Evolutionary conservation across 1,139 yeast genomes (phyloP), one percentile per base, ranked within the genome.

Genomic region (Suhomyces atakaporum): DNA sequence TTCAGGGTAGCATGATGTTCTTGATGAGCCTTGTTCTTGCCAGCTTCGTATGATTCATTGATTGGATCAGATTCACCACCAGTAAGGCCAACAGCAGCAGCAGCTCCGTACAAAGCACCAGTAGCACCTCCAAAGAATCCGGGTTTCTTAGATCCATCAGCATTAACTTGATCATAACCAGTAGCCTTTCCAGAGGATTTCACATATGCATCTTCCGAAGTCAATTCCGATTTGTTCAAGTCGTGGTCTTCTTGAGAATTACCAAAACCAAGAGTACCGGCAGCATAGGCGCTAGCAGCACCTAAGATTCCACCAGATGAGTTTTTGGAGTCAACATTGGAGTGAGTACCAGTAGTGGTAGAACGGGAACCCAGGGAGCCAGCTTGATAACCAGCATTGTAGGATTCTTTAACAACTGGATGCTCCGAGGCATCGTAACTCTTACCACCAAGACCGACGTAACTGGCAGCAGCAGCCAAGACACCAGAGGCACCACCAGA

Each of bases 71-170:
- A 41, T 9, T 43, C 35, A 24, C 40, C 38, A n/a, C 45, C 39
- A 21, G 41, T 36, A 11, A 39, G 42, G 4, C 60, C 62, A 27
- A 51, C 46, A 15, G 54, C 56, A 22, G 59, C 57, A 12, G 62
- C 61, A 8, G 58, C 60, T 8, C 55, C 60, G 15, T 53, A 53
- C 3, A 53, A 37, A n/a, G 58, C 60, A 16, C 50, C 46, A 11
- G 49, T 48, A 8, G 51, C 49, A 18, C 58, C 58, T 5, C 18
- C 37, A 26, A 28, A 34, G 19, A 27, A 18, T 43, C 54, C 12
- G 34, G 35, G 39, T 25, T 36, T 19, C 27, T 29, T 9, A 16
- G 38, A 35, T 4, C 35, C 31, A 21, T 36, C 32, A 5, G 36
- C 22, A 13, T 31, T 31, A n/a, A 27, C 33, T 27, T 36, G 20